Evolutionary conservation across 768 basidiomycete genomes (phyloP), one percentile per base, ranked within the genome.

Genomic region (Tylopilus sp.): DNA sequence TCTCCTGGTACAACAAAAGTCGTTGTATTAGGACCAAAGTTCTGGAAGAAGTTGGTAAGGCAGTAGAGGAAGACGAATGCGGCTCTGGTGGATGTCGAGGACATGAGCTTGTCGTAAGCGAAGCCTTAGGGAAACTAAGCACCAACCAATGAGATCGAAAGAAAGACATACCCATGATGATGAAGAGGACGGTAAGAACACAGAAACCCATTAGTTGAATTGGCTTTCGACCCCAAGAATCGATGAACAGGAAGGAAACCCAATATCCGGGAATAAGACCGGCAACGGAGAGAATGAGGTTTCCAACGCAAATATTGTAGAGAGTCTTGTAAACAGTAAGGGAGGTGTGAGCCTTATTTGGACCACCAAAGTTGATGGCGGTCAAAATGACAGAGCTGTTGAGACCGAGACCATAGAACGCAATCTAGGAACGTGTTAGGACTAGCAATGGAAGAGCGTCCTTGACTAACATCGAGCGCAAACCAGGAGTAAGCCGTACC

Each of bases 1-100:
- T 94, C 92, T 57, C 87, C 89, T 0, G 91, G 89, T 4, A 92
- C 73, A 50, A 92, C 53, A 68, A 93, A 92, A 0, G 89, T 91
- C 1, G 88, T 92, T 0, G 79, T 80, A 60, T 91, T 89, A 11
- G 86, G 87, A 2, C 88, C 90, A 56, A 91, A 92, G 72, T 92
- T 92, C 74, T 89, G 86, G 86, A 92, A 90, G 74, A 91, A 91
- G 67, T 89, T 87, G 61, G 89, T 80, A n/a, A 93, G 74, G 66
- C 89, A 89, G 74, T 92, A 93, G 25, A 90, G 79, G 73, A 87
- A 86, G 45, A 90, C 84, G 67, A 93, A 92, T 3, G 77, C 88
- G 31, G 82, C 81, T 16, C 45, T 76, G 19, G 72, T 67, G 3
- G 66, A 12, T 3, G 58, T 4, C 2, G 76, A 78, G 28, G 77